Evolutionary conservation across 2,329 filamentous ascomycete genomes (phyloP).

Genomic region (Moelleriella libera): DNA sequence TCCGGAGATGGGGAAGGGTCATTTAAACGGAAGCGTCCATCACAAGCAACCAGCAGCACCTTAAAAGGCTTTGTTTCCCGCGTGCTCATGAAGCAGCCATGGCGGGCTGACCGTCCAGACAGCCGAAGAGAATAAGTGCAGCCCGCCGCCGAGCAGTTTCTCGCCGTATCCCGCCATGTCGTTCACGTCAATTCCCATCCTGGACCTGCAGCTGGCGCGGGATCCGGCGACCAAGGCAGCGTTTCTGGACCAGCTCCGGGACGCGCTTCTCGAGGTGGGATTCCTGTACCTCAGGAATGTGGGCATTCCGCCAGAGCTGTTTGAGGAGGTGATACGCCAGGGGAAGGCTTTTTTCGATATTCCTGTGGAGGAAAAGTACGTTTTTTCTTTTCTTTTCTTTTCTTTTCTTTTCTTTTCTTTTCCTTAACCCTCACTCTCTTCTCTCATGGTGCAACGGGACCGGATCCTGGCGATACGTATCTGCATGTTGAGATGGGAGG

Average conservation of each 20-base stretch:
- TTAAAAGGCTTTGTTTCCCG: too few species aligned
- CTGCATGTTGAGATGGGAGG: too few species aligned
- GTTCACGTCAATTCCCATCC: conserved; percentile 63
- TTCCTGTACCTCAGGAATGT: conserved; percentile 78
- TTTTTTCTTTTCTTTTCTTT: background rate
- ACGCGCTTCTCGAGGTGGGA: conserved; percentile 73
- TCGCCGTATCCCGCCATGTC: conserved; percentile 29
- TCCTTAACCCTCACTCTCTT: background rate
- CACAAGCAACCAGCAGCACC: too few species aligned
- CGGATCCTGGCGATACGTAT: too few species aligned
- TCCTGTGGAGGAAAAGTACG: conserved; percentile 59
- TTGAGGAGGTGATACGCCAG: conserved; percentile 49
- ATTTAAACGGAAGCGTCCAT: background rate
- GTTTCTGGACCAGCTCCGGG: conserved; percentile 57
- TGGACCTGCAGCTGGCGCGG: conserved; percentile 57
- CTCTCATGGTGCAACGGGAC: too few species aligned
- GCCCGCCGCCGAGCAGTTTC: too few species aligned
- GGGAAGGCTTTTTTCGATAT: conserved; percentile 67
- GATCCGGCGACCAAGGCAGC: conserved; percentile 51
- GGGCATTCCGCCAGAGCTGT: conserved; percentile 52
- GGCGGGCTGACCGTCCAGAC: too few species aligned
- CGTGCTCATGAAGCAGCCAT: too few species aligned
- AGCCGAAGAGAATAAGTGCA: too few species aligned
- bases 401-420: background rate
- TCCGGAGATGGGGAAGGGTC: background rate